Base-by-base conservation (phyloP, 805 yeast species). In the Limtongia smithiae region DNA sequence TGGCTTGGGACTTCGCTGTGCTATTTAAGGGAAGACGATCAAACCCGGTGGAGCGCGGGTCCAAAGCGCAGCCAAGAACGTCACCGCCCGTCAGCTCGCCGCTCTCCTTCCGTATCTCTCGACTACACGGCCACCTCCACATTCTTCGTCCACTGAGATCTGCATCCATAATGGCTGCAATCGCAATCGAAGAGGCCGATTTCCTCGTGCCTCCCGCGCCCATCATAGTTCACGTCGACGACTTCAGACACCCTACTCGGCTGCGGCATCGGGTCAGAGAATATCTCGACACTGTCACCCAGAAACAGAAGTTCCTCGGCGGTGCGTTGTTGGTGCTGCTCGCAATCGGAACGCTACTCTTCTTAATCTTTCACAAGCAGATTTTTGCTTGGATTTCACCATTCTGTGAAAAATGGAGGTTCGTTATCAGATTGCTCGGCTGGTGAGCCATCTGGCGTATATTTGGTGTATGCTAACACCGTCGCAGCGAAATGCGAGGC, bases 361-460 rank as follows among this genome's bases (percentile, higher is more conserved):
- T 65, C 33, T 49, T 66, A 31, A 60, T 66, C n/a, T 69, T 65
- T 61, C 70, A 67, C 57, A 60, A 65, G 35, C 47, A 54, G 30
- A 53, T 71, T 30, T 55, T 71, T 33, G 51, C 56, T 22, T 57
- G 62, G 55, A 51, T 69, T 54, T 66, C 64, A 17, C 57, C 48
- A n/a, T 51, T 64, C 18, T 58, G 70, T 5, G 55, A 55, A n/a
- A 44, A 50, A 37, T 68, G 68, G 62, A 53, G 57, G 57, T 52
- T 20, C 3, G 41, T 33, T 9, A 17, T 17, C 15, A 20, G 30
- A 4, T n/a, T 12, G 9, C 9, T 2, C 5, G n/a, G 20, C 25
- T 22, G 24, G 33, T n/a, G n/a, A n/a, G n/a, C n/a, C n/a, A 22
- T 32, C 18, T 34, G 6, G 43, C 38, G 20, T 21, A 32, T 46